phyloP scores from a whole-genome alignment of 2,329 filamentous ascomycete species.

The Stachybotrys chlorohalonatus region DNA sequence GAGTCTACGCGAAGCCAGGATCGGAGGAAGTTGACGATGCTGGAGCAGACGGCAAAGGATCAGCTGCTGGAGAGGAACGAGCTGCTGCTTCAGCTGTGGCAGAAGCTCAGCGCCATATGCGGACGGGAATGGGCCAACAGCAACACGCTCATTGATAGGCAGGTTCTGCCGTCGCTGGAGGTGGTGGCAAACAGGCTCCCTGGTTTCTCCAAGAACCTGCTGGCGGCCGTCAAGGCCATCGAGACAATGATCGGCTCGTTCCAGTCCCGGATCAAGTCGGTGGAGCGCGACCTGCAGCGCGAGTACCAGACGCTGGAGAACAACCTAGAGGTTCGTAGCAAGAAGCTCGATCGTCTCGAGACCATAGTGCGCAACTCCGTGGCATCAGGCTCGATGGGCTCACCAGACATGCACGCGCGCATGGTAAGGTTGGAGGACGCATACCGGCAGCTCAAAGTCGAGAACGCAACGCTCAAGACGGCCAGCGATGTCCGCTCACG shows the following conservation, averaged over 20 bases:
- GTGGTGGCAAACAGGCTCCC: slow-evolving; percentile 77
- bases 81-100: slow-evolving; percentile 82
- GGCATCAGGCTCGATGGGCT: slow-evolving; percentile 36
- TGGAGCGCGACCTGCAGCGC: slow-evolving; percentile 86
- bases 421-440: slow-evolving; percentile 49
- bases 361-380: slow-evolving; percentile 61
- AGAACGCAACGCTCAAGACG: slow-evolving; percentile 60
- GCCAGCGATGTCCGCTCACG: slow-evolving; percentile 49
- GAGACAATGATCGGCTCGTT: slow-evolving; percentile 73
- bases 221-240: slow-evolving; percentile 78
- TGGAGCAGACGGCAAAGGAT: slow-evolving; percentile 77
- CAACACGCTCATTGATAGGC: slow-evolving; percentile 81
- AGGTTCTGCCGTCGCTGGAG: slow-evolving; percentile 72
- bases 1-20: slow-evolving; percentile 73
- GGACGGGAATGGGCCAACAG: slow-evolving; percentile 87
- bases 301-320: slow-evolving; percentile 84
- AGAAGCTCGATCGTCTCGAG: slow-evolving; percentile 83
- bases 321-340: slow-evolving; percentile 67
- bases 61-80: slow-evolving; percentile 86
- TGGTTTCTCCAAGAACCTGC: slow-evolving; percentile 81
- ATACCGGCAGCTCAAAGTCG: slow-evolving; percentile 54
- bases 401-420: slow-evolving; percentile 34
- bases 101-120: slow-evolving; percentile 74
- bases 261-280: slow-evolving; percentile 66
- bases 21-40: slow-evolving; percentile 61